Base-by-base conservation (phyloP, 1,139 yeast species). In the Debaryomyces nepalensis region DNA sequence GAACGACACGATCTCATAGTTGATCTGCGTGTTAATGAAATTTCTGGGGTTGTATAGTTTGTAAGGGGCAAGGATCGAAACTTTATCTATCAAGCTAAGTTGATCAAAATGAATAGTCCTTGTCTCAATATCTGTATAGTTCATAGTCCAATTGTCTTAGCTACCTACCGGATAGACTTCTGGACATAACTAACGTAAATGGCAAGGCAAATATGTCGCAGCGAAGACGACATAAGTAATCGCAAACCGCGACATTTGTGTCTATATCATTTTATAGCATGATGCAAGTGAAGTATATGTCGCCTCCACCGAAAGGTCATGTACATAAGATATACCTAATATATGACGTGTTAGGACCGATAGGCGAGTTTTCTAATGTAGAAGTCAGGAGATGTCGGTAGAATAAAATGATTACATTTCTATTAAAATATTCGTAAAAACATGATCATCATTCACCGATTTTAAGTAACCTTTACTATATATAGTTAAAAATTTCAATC, bases 1-100 rank as follows among this genome's bases (percentile, higher is more conserved):
- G 15, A 33, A 42, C 5, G 51, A 14, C 7, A 51, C 20, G 11
- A 34, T 15, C 19, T 45, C 44, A 6, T 49, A 44, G 21, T 24
- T 15, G 10, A 35, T 12, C 15, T 21, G 29, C 6, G 11, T 34
- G 20, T 34, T 34, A 20, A 29, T 29, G 22, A 16, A 29, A 26
- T 26, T 16, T 10, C 8, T 22, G n/a, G 33, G 39, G 19, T 27
- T 11, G 34, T 29, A 41, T 4, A 49, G 19, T 16, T 38, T 27
- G 29, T 40, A 39, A 15, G 57, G 55, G 5, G 47, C 33, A 5
- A 45, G 15, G 14, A 37, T 22, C 15, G 58, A 53, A n/a, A 44
- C 21, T 27, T 43, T 32, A 34, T 54, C 58, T 8, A 50, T 23
- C n/a, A 21, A 22, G 22, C 19, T 26, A 20, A 40, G 26, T 15